Evolutionary conservation across 805 yeast species (phyloP).

Genomic region (Ogataea ganodermae): DNA sequence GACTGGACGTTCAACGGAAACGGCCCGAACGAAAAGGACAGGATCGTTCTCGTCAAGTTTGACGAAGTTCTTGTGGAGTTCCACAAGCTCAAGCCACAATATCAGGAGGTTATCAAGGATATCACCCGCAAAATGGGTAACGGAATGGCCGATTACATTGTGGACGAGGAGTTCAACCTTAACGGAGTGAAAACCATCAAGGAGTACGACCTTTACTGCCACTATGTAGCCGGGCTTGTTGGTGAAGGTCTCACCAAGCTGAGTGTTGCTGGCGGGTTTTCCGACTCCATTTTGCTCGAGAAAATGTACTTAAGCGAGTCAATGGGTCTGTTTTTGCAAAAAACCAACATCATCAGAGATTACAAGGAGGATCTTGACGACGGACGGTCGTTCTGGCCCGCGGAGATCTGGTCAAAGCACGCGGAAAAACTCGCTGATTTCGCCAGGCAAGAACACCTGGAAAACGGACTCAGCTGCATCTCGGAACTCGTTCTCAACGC

Average conservation of each 20-base stretch:
- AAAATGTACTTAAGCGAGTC: conserved; percentile 65
- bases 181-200: conserved; percentile 75
- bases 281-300: conserved; percentile 53
- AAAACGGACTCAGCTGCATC: conserved; percentile 70
- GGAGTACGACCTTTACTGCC: conserved; percentile 91
- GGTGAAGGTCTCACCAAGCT: conserved; percentile 93
- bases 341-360: conserved; percentile 94
- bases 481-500: conserved; percentile 81
- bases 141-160: conserved; percentile 95
- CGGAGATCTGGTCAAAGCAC: conserved; percentile 87
- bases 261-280: conserved; percentile 74
- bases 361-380: conserved; percentile 89
- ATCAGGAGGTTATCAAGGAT: conserved; percentile 75
- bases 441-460: conserved; percentile 45
- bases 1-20: conserved; percentile 84
- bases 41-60: conserved; percentile 79
- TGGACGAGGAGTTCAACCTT: conserved; percentile 72
- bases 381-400: conserved; percentile 95
- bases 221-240: conserved; percentile 96
- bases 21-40: conserved; percentile 77
- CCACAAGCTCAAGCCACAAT: conserved; percentile 69
- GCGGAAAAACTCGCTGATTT: conserved; percentile 65
- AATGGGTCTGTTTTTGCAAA: conserved; percentile 95
- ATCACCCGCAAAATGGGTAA: conserved; percentile 89
- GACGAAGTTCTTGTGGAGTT: conserved; percentile 67